Evolutionary conservation across 75 land plant genomes (phyloP).

Genomic region (Selaginella tamariscina): DNA sequence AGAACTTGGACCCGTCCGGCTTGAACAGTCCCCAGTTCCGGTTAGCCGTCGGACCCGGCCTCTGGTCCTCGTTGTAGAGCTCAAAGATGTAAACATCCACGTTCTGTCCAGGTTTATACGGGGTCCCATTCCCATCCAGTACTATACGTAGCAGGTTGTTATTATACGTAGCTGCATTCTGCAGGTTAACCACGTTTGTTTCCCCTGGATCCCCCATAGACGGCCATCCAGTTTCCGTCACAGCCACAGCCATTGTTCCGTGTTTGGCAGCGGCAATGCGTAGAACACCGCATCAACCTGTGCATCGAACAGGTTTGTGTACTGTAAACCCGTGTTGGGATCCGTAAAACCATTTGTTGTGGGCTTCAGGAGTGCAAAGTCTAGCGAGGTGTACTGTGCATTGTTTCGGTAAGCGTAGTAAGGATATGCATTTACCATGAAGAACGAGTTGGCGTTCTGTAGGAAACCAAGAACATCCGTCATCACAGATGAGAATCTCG

Average conservation of each 20-base stretch:
- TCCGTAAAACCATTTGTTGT: not conserved
- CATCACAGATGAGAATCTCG: not conserved
- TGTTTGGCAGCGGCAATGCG: not conserved
- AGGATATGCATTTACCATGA: conserved; percentile 42
- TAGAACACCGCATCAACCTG: not conserved
- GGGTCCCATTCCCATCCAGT: conserved; percentile 63
- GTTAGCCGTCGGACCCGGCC: conserved; percentile 50
- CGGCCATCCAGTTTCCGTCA: not conserved
- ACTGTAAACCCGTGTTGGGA: not conserved
- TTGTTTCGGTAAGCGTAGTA: conserved; percentile 24
- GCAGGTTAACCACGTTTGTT: conserved; percentile 41
- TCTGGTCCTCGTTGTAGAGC: conserved; percentile 75
- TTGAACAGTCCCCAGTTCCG: conserved; percentile 60
- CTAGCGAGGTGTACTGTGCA: conserved; percentile 12
- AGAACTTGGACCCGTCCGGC: not conserved
- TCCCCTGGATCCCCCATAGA: not conserved
- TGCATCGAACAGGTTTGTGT: not conserved
- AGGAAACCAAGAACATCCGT: conserved; percentile 19
- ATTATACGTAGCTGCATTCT: conserved; percentile 74
- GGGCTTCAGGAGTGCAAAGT: conserved; percentile 26
- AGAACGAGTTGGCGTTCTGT: conserved; percentile 12
- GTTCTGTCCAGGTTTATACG: conserved; percentile 59
- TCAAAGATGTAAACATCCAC: conserved; percentile 68
- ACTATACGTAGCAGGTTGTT: conserved; percentile 68
- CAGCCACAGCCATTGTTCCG: not conserved